Conservation (phyloP, 2,329 filamentous ascomycete genomes). For the Talaromyces sp. region DNA sequence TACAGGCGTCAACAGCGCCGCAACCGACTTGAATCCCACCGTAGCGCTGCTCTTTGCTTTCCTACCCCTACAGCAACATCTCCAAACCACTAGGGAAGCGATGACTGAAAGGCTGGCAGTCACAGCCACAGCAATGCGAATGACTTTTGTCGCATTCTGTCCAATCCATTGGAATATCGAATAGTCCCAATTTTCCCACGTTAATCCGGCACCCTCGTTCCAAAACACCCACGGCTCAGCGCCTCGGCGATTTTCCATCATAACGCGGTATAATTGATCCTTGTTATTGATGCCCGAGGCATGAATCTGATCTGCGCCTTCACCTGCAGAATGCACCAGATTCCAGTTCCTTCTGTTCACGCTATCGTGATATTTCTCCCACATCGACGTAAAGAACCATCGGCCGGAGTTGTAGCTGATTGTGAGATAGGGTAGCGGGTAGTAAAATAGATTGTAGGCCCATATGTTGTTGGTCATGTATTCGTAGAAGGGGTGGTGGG, state of each 20-base stretch:
- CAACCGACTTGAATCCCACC: conserved; percentile 5
- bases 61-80: conserved; percentile 1
- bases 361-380: conserved; percentile 18
- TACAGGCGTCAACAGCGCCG: conserved; percentile 1
- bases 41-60: conserved; percentile 3
- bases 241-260: conserved; percentile 17
- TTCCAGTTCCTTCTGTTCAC: conserved; percentile 5
- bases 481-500: conserved; percentile 18
- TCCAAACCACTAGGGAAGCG: conserved; percentile 8
- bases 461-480: conserved; percentile 15
- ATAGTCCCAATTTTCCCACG: conserved; percentile 18
- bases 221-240: conserved; percentile 19
- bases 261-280: conserved; percentile 14
- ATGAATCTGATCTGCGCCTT: background rate
- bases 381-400: conserved; percentile 19
- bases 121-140: background rate
- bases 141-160: conserved; percentile 5
- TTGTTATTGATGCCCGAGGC: background rate
- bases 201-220: conserved; percentile 8
- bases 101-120: background rate
- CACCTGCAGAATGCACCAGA: background rate
- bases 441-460: conserved; percentile 11
- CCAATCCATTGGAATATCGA: conserved; percentile 13
- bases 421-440: conserved; percentile 14
- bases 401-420: conserved; percentile 16